Conservation (phyloP, 2,329 filamentous ascomycete species). For the Didymella segeticola region DNA sequence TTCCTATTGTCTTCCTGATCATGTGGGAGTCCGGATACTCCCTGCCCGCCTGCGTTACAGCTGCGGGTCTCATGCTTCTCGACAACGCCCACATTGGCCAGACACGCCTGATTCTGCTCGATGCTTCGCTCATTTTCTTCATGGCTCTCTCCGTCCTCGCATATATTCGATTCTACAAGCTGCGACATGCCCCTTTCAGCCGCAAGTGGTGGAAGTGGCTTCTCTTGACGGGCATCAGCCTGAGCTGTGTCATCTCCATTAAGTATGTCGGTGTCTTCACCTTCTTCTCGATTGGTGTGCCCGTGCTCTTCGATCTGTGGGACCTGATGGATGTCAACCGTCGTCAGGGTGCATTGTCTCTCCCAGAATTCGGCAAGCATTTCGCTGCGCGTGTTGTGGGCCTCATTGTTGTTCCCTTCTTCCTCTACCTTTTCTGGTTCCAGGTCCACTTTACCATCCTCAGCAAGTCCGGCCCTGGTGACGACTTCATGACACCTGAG, state of each 20-base stretch:
- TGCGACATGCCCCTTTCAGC: constrained; percentile 85
- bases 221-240: constrained; percentile 87
- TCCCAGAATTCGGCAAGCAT: constrained; percentile 85
- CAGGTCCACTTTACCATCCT: constrained; percentile 97
- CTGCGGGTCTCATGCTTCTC: constrained; percentile 85
- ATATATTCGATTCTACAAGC: constrained; percentile 98
- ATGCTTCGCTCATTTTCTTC: constrained; percentile 91
- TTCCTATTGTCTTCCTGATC: constrained; percentile 92
- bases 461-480: constrained; percentile 85
- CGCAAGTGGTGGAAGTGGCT: constrained; percentile 99
- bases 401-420: constrained; percentile 87
- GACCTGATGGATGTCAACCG: constrained; percentile 90
- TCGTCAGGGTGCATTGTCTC: constrained; percentile 76
- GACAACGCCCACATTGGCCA: constrained; percentile 98
- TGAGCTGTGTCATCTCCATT: constrained; percentile 97
- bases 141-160: constrained; percentile 94
- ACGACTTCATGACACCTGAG: constrained; percentile 98
- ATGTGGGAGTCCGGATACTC: constrained; percentile 99
- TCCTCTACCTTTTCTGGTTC: constrained; percentile 99
- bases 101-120: constrained; percentile 91
- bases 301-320: constrained; percentile 94
- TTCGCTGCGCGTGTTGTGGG: constrained; percentile 86
- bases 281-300: constrained; percentile 95
- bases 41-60: constrained; percentile 86
- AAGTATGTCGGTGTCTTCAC: constrained; percentile 98